A percentile compares a stretch with the other conserved stretches of the same genome.
phyloP scores from a whole-genome alignment of 2,329 filamentous ascomycete genomes.

The Verticillium nonalfalfae region DNA sequence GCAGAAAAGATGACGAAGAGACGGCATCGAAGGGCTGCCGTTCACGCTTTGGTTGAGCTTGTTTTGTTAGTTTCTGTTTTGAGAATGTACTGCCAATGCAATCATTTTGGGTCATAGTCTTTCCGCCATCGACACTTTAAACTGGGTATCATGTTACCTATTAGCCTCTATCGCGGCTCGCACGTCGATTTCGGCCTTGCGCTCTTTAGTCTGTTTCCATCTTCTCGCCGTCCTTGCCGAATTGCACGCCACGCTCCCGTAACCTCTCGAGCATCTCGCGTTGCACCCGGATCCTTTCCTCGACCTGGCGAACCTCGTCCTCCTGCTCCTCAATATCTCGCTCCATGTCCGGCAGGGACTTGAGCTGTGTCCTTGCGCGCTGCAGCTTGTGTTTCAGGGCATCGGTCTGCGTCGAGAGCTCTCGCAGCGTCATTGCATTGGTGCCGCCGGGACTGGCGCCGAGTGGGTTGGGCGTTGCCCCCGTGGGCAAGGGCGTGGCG shows the following conservation, averaged over 20 bases:
- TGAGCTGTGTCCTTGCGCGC: slow-evolving; percentile 63
- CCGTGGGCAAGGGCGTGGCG: slow-evolving; percentile 24
- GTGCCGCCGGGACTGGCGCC: slow-evolving; percentile 22
- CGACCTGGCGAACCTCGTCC: slow-evolving; percentile 60
- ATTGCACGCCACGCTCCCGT: slow-evolving; percentile 39
- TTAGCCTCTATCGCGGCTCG: too few species aligned
- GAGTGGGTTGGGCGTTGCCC: slow-evolving; percentile 18
- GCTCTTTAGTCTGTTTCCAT: slow-evolving; percentile 27
- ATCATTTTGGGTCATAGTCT: too few species aligned
- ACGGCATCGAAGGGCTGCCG: too few species aligned
- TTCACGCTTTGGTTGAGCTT: too few species aligned
- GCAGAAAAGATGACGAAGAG: too few species aligned
- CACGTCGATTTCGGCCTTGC: too few species aligned
- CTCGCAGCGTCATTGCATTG: slow-evolving; percentile 51
- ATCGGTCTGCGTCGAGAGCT: slow-evolving; percentile 73
- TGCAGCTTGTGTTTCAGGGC: slow-evolving; percentile 78
- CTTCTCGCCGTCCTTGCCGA: slow-evolving; percentile 29
- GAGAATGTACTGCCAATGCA: too few species aligned
- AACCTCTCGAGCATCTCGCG: slow-evolving; percentile 49
- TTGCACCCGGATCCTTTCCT: slow-evolving; percentile 58
- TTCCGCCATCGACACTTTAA: too few species aligned
- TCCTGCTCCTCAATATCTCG: slow-evolving; percentile 63
- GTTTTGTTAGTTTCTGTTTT: too few species aligned
- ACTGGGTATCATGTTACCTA: too few species aligned
- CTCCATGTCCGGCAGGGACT: slow-evolving; percentile 62